phyloP scores from a whole-genome alignment of 2,329 filamentous ascomycete species.

The Triangularia setosa region DNA sequence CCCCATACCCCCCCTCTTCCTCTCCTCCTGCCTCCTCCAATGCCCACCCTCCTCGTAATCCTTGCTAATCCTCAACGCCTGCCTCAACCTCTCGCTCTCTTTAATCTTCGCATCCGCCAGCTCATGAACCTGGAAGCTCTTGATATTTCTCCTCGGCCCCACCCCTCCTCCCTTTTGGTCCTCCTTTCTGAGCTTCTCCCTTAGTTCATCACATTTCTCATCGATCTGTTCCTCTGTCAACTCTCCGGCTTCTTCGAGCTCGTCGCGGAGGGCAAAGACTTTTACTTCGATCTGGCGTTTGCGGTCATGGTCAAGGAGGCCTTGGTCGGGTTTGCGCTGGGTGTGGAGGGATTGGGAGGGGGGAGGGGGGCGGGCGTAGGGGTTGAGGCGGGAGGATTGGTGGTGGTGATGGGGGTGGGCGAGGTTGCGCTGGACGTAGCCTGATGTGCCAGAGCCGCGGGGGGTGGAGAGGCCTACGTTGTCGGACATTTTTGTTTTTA shows the following conservation, averaged over 20 bases:
- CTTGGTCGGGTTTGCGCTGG: slow-evolving; percentile 81
- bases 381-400: slow-evolving; percentile 74
- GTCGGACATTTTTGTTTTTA: slow-evolving; percentile 66
- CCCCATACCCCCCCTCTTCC: slow-evolving; percentile 44
- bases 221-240: slow-evolving; percentile 90
- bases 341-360: slow-evolving; percentile 66
- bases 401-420: slow-evolving; percentile 85
- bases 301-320: slow-evolving; percentile 90
- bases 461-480: slow-evolving; percentile 96
- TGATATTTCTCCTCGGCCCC: slow-evolving; percentile 56
- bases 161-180: slow-evolving; percentile 22
- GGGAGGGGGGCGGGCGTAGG: slow-evolving; percentile 73
- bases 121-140: slow-evolving; percentile 93
- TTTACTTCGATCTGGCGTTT: slow-evolving; percentile 89
- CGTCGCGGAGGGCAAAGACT: slow-evolving; percentile 84
- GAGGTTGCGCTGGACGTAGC: slow-evolving; percentile 94
- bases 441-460: slow-evolving; percentile 90
- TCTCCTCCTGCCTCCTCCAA: slow-evolving; percentile 80
- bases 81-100: slow-evolving; percentile 84
- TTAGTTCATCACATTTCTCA: slow-evolving; percentile 61
- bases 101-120: slow-evolving; percentile 93
- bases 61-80: slow-evolving; percentile 80
- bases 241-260: slow-evolving; percentile 86
- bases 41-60: slow-evolving; percentile 83
- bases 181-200: slow-evolving; percentile 59